Conservation (phyloP, 768 basidiomycete genomes). For the Mrakia gelida region DNA sequence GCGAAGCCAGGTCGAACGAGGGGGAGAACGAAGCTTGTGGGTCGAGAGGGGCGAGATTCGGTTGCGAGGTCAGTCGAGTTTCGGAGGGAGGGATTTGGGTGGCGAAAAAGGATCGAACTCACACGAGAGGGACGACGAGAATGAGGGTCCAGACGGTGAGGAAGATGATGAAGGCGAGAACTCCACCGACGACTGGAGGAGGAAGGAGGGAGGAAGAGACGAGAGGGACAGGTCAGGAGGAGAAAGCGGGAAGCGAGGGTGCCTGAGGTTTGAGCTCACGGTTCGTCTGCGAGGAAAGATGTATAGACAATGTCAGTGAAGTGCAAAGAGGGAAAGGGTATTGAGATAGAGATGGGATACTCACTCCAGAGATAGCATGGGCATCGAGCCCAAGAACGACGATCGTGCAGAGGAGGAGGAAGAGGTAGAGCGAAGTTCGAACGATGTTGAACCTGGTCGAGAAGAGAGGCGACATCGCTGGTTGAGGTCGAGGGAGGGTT, state of each 20-base stretch:
- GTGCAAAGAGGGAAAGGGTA: neutral
- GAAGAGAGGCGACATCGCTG: neutral
- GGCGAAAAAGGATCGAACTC: neutral
- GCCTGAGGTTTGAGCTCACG: conserved; percentile 2
- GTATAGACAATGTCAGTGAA: neutral
- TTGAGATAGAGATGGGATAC: neutral
- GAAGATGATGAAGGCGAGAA: conserved; percentile 12
- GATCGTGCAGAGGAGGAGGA: neutral
- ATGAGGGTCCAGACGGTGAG: neutral
- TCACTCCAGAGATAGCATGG: neutral
- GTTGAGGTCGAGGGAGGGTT: neutral
- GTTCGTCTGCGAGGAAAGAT: neutral
- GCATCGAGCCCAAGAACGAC: conserved; percentile 8
- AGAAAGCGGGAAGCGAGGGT: neutral
- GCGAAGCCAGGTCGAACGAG: neutral
- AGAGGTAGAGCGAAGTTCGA: neutral
- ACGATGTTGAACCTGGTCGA: conserved; percentile 6
- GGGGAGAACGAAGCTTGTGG: conserved; percentile 2
- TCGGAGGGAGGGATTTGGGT: neutral
- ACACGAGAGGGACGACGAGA: neutral
- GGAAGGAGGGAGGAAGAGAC: neutral
- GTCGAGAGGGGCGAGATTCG: neutral
- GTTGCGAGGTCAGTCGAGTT: neutral
- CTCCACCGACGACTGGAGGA: neutral
- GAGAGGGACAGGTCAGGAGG: neutral